Evolutionary conservation across 1,284 basidiomycete species (phyloP).

Genomic region (Phaffia rhodozyma): DNA sequence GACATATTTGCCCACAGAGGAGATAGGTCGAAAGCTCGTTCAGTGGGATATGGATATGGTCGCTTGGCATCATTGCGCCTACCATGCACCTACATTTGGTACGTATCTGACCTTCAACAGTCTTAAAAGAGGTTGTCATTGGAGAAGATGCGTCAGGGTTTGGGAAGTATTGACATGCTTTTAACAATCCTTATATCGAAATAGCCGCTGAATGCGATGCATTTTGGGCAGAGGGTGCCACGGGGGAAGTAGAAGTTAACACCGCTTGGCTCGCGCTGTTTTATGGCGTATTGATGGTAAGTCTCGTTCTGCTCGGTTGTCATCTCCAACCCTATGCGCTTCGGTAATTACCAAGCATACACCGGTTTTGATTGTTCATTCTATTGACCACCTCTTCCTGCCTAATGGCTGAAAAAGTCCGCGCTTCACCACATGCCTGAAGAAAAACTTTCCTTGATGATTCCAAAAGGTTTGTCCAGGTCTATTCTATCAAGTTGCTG

Average conservation of each 20-base stretch:
- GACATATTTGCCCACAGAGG: slow-evolving; percentile 10
- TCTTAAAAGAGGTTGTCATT: too few relatives aligned
- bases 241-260: slow-evolving; percentile 22
- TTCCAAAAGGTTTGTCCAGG: background rate
- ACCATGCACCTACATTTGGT: slow-evolving; percentile 18
- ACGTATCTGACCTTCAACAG: background rate
- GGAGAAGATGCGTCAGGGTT: too few relatives aligned
- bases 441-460: background rate
- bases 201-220: slow-evolving; percentile 20
- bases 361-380: background rate
- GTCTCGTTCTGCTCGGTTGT: background rate
- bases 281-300: slow-evolving; percentile 19
- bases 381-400: background rate
- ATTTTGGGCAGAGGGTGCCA: slow-evolving; percentile 20
- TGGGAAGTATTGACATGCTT: too few relatives aligned
- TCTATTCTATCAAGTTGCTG: background rate
- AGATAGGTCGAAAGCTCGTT: slow-evolving; percentile 16
- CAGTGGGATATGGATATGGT: slow-evolving; percentile 21
- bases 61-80: slow-evolving; percentile 20
- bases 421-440: slow-evolving; percentile 21
- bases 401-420: slow-evolving; percentile 1
- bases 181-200: too few relatives aligned
- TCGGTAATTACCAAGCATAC: background rate
- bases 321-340: background rate
- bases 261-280: slow-evolving; percentile 20